Base-by-base conservation (phyloP, 495 filamentous ascomycete genomes). In the Rhypophila decipiens region DNA sequence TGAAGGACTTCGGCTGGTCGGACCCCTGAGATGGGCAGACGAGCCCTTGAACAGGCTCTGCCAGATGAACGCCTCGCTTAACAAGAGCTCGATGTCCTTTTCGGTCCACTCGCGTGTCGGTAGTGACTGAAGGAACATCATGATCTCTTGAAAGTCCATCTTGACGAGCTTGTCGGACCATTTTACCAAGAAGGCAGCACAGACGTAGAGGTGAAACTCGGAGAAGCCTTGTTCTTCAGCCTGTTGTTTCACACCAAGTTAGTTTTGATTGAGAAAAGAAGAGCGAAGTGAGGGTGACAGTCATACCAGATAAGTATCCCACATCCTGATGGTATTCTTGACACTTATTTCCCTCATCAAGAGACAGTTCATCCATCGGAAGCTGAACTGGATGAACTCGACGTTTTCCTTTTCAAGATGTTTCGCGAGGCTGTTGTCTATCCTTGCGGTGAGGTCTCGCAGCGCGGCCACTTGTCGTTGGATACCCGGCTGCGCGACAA, bases 351-450 rank as follows among this genome's bases (percentile, higher is more conserved):
- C 93, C 50, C 93, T 77, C 93, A 98, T 98, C 54, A 98, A 72
- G 50, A 98, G 76, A 59, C 93, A 98, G 58, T 98, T 98, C 93
- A 98, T 97, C 93, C 93, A 98, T 49, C 93, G 78, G 63, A 98
- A 98, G 63, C 88, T 95, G 61, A 98, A 98, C 61, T 98, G 93
- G 65, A 98, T 97, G 56, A 98, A 98, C 63, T 98, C 94, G 22
- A 98, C 89, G 10, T 86, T 84, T 61, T 97, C 88, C 19, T 76
- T 76, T 57, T 94, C 87, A 15, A 98, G 73, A 59, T 98, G 93
- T 50, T 86, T 90, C 11, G 89, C 87, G 47, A 98, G 75, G 2
- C 78, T 72, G 24, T 77, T 77, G 57, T 98, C 93, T 50, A 98
- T 98, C 51, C 93, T 77, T 50, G 83, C 85, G 8, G 88, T 94